These are phyloP conservation scores for Russula compacta DNA, from an alignment of 768 basidiomycete species.

Conservation along the genomic window DNA sequence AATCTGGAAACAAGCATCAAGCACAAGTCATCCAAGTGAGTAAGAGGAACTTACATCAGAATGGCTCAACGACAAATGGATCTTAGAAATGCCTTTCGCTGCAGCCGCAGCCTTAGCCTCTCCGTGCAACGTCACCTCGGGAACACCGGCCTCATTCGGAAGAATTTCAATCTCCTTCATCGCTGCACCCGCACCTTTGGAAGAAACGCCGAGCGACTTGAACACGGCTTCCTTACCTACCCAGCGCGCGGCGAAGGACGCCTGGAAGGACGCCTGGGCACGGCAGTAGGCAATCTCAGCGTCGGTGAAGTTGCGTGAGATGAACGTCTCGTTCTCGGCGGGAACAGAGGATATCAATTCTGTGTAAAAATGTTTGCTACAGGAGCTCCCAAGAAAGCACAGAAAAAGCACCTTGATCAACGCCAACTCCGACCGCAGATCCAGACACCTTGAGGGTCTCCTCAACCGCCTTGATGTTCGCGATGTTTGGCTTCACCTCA, in stretches of 20 bases:
- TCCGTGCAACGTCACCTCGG: slow-evolving; percentile 67
- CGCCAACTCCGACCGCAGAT: slow-evolving; percentile 68
- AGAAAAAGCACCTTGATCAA: slow-evolving; percentile 66
- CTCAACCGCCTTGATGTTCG: slow-evolving; percentile 61
- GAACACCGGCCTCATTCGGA: slow-evolving; percentile 67
- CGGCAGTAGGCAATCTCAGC: slow-evolving; percentile 81
- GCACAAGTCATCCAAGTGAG: slow-evolving; percentile 14
- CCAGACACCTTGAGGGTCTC: slow-evolving; percentile 39
- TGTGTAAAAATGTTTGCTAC: slow-evolving; percentile 23
- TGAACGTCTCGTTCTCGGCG: slow-evolving; percentile 78
- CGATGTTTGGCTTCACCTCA: slow-evolving; percentile 40
- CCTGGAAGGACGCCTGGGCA: slow-evolving; percentile 72
- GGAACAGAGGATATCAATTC: slow-evolving; percentile 92
- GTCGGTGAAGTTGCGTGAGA: slow-evolving; percentile 87
- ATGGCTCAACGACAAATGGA: slow-evolving; percentile 85
- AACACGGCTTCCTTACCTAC: slow-evolving; percentile 95
- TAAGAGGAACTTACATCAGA: slow-evolving; percentile 63
- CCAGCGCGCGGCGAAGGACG: slow-evolving; percentile 97
- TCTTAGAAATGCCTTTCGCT: slow-evolving; percentile 58
- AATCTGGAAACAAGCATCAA: slow-evolving; percentile 37
- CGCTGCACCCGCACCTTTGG: slow-evolving; percentile 87
- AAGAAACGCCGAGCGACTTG: slow-evolving; percentile 86
- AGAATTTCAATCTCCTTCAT: slow-evolving; percentile 98
- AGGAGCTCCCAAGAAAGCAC: slow-evolving; percentile 9
- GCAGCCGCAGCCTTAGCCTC: slow-evolving; percentile 70